These are phyloP conservation scores for Cyberlindnera xishuangbannaensis DNA, from an alignment of 805 yeast genomes.

Conservation along the genomic window DNA sequence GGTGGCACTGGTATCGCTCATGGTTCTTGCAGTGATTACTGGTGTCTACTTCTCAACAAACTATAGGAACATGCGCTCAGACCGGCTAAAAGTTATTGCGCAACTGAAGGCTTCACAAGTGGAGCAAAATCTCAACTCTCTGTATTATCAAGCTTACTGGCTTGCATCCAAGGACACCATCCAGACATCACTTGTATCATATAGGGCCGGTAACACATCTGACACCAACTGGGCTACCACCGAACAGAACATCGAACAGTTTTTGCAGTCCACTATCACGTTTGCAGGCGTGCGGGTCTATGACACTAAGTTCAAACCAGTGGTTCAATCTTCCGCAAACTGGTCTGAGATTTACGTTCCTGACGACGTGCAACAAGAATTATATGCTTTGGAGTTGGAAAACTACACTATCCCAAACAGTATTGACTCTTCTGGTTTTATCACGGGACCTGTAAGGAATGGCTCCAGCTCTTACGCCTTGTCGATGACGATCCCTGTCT, in stretches of 20 bases:
- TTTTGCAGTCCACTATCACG: slow-evolving; percentile 55
- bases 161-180: slow-evolving; percentile 56
- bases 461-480: slow-evolving; percentile 39
- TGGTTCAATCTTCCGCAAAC: slow-evolving; percentile 39
- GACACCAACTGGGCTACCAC: slow-evolving; percentile 41
- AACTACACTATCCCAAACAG: slow-evolving; percentile 42
- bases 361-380: slow-evolving; percentile 27
- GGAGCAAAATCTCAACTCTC: slow-evolving; percentile 55
- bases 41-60: slow-evolving; percentile 68
- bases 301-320: slow-evolving; percentile 47
- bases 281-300: slow-evolving; percentile 64
- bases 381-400: slow-evolving; percentile 44
- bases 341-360: slow-evolving; percentile 33
- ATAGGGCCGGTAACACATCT: slow-evolving; percentile 69
- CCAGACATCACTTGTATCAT: slow-evolving; percentile 52
- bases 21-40: slow-evolving; percentile 68
- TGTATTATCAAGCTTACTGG: slow-evolving; percentile 65
- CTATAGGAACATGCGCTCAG: slow-evolving; percentile 56
- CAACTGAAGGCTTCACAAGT: slow-evolving; percentile 78
- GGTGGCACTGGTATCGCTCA: slow-evolving; percentile 63
- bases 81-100: slow-evolving; percentile 70
- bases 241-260: slow-evolving; percentile 46
- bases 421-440: slow-evolving; percentile 37
- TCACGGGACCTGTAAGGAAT: slow-evolving; percentile 63
- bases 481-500: slow-evolving; percentile 76